These are phyloP conservation scores for Phytophthora constricta DNA, from an alignment of 352 stramenopile species.

Conservation along the genomic window DNA sequence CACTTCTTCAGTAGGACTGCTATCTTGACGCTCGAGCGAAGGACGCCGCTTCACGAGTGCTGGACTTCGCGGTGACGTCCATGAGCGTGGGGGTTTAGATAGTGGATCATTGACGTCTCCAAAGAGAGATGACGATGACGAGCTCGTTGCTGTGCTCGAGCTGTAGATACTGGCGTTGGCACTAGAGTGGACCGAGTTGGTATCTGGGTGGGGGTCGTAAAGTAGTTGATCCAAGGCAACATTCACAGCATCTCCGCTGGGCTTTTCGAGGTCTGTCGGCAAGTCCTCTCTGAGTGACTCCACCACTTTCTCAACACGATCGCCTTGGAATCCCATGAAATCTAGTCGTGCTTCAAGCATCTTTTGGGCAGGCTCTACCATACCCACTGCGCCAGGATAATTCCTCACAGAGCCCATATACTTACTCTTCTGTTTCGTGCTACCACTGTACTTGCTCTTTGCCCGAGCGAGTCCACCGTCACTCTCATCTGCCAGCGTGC, in stretches of 20 bases:
- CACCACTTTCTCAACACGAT: constrained; percentile 39
- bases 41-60: constrained; percentile 29
- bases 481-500: background rate
- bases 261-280: constrained; percentile 23
- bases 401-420: constrained; percentile 27
- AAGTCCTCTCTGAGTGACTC: constrained; percentile 43
- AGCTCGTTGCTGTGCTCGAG: constrained; percentile 30
- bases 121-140: constrained; percentile 40
- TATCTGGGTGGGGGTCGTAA: constrained; percentile 25
- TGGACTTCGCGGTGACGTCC: constrained; percentile 22
- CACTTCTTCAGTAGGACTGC: constrained; percentile 62
- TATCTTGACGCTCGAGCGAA: constrained; percentile 60
- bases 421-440: constrained; percentile 11
- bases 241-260: constrained; percentile 36
- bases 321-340: constrained; percentile 57
- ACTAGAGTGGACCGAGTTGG: constrained; percentile 16
- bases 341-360: constrained; percentile 57
- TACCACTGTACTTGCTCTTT: constrained; percentile 8
- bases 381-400: constrained; percentile 37
- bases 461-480: background rate
- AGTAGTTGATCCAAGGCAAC: constrained; percentile 59
- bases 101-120: constrained; percentile 27
- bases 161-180: constrained; percentile 34
- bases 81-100: constrained; percentile 27
- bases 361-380: constrained; percentile 43